Evolutionary conservation across 257 asterid species (phyloP).

Genomic region (Solanum boliviense): DNA sequence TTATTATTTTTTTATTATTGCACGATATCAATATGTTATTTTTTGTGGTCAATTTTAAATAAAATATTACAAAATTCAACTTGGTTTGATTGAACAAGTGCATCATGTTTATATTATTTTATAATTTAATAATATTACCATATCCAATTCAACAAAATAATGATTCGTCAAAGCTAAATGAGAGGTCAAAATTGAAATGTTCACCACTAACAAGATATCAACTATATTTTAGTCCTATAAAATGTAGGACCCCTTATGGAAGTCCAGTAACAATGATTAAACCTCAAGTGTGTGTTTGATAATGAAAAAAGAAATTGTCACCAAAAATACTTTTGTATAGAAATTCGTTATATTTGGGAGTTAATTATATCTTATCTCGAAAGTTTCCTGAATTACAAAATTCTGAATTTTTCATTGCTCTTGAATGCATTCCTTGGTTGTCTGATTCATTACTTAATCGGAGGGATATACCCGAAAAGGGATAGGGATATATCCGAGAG

Average conservation of each 20-base stretch:
- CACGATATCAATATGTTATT: neutral
- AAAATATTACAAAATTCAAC: neutral
- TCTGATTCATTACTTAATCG: no score
- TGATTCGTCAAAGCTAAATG: neutral
- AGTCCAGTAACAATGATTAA: neutral
- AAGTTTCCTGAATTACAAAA: no score
- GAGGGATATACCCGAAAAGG: accelerated
- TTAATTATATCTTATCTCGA: no score
- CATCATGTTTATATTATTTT: neutral
- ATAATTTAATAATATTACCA: neutral
- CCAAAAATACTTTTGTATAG: neutral
- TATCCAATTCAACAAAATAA: neutral
- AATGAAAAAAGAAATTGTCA: neutral
- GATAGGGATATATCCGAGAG: no score
- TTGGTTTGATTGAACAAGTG: neutral
- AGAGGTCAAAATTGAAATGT: neutral
- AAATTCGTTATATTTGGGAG: no score
- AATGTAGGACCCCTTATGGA: neutral
- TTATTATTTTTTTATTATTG: neutral
- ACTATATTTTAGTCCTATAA: neutral
- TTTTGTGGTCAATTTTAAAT: neutral
- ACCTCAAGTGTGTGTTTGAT: neutral
- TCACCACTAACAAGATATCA: neutral
- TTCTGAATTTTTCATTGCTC: no score
- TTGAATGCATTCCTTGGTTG: no score